Evolutionary conservation across 2,329 filamentous ascomycete species (phyloP).

Genomic region (Malbranchea cinnamomea): DNA sequence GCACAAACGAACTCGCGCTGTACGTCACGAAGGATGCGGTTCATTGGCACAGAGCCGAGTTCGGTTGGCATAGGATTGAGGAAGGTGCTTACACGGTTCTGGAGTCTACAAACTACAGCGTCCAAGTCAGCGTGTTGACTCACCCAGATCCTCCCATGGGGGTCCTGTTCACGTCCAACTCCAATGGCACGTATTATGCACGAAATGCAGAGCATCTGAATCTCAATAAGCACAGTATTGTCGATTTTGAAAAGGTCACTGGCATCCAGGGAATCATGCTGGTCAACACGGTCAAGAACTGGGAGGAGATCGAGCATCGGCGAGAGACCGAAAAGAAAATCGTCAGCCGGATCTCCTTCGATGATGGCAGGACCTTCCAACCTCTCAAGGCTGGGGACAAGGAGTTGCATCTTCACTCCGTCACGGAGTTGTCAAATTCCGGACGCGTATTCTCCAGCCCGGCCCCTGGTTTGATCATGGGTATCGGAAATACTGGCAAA

Average conservation of each 20-base stretch:
- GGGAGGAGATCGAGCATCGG: slow-evolving; percentile 51
- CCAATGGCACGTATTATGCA: slow-evolving; percentile 91
- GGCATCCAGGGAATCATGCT: slow-evolving; percentile 86
- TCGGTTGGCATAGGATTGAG: slow-evolving; percentile 72
- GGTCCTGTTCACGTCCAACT: slow-evolving; percentile 86
- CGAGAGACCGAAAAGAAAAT: slow-evolving; percentile 43
- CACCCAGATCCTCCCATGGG: slow-evolving; percentile 53
- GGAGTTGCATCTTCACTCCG: slow-evolving; percentile 74
- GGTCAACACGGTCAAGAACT: slow-evolving; percentile 81
- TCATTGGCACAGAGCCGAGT: slow-evolving; percentile 83
- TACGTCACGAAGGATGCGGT: slow-evolving; percentile 75
- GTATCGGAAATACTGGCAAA: slow-evolving; percentile 76
- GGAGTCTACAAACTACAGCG: slow-evolving; percentile 94
- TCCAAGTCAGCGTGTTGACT: slow-evolving; percentile 67
- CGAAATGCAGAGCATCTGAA: slow-evolving; percentile 88
- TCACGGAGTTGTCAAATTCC: slow-evolving; percentile 68
- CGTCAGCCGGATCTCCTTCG: slow-evolving; percentile 75
- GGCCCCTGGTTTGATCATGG: slow-evolving; percentile 87
- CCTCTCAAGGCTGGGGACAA: slow-evolving; percentile 52
- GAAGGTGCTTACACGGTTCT: slow-evolving; percentile 80
- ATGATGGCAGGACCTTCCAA: slow-evolving; percentile 81
- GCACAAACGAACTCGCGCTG: slow-evolving; percentile 79
- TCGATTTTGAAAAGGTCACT: slow-evolving; percentile 90
- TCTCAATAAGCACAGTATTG: slow-evolving; percentile 55
- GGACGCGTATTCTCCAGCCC: slow-evolving; percentile 87